Percentiles rank a stretch among this genome's conserved stretches.
These are phyloP conservation scores for Rhodotorula sp. DNA, from an alignment of 1,284 basidiomycete genomes.

Conservation along the genomic window DNA sequence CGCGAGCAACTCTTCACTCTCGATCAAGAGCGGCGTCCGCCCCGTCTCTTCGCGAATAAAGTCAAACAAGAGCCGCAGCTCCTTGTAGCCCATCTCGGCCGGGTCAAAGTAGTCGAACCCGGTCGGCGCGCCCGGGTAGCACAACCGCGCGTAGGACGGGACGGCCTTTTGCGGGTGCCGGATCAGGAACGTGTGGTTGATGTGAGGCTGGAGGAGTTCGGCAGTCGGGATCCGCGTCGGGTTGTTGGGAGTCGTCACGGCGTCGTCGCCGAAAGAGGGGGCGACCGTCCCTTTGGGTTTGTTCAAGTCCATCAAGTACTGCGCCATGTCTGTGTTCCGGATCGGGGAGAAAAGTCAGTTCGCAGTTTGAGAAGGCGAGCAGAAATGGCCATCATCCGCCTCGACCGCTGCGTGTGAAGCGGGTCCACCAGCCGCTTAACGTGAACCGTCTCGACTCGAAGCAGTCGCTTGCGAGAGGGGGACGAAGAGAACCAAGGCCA, in stretches of 20 bases:
- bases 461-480: not conserved
- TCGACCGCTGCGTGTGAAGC: too few relatives aligned
- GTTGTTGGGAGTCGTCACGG: conserved; percentile 26
- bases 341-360: not conserved
- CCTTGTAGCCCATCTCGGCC: conserved; percentile 42
- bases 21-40: conserved; percentile 37
- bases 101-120: conserved; percentile 45
- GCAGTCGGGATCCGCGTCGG: conserved; percentile 52
- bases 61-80: conserved; percentile 39
- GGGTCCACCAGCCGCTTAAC: too few relatives aligned
- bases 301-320: conserved; percentile 40
- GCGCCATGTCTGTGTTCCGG: conserved; percentile 39
- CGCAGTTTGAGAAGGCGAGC: not conserved
- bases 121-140: conserved; percentile 39
- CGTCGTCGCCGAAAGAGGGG: conserved; percentile 2
- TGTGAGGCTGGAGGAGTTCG: conserved; percentile 77
- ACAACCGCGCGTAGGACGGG: conserved; percentile 46
- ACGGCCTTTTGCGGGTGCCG: conserved; percentile 58
- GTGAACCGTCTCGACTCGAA: too few relatives aligned
- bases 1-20: conserved; percentile 37
- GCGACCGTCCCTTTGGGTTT: conserved; percentile 20
- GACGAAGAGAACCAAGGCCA: not conserved
- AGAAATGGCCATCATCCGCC: not conserved
- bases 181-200: conserved; percentile 71
- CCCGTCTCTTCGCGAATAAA: conserved; percentile 37